These are phyloP conservation scores for Nicotiana paniculata DNA, from an alignment of 257 asterid genomes.

Conservation along the genomic window DNA sequence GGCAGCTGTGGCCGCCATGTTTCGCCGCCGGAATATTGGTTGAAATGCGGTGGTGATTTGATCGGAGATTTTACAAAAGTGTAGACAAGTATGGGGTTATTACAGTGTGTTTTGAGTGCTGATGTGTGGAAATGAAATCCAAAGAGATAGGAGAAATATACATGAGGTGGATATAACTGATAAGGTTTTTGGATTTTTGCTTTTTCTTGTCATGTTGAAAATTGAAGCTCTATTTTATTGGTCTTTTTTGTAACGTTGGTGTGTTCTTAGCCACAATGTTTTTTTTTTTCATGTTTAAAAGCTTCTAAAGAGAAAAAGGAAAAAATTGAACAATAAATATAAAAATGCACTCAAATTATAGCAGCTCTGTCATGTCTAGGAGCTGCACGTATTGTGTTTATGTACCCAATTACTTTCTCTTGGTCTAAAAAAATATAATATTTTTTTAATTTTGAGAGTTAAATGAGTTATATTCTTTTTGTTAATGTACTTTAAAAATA, in stretches of 20 bases:
- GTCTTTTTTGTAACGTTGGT: not conserved
- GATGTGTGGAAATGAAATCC: constrained; percentile 50
- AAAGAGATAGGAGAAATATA: constrained; percentile 36
- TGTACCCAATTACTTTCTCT: too few relatives aligned
- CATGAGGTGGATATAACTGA: constrained; percentile 30
- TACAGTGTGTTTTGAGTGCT: constrained; percentile 14
- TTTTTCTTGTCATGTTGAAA: not conserved
- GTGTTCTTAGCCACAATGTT: constrained; percentile 8
- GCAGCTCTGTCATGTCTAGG: too few relatives aligned
- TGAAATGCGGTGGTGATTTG: constrained; percentile 2
- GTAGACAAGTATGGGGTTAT: constrained; percentile 10
- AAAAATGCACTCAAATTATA: too few relatives aligned
- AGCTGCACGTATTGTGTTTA: too few relatives aligned
- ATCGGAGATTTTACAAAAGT: not conserved
- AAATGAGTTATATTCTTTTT: too few relatives aligned
- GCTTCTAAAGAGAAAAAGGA: not conserved
- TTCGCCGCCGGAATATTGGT: constrained; percentile 7
- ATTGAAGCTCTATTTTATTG: not conserved
- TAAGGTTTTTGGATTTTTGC: constrained; percentile 36
- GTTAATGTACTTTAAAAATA: too few relatives aligned
- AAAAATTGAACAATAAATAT: too few relatives aligned
- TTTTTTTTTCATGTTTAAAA: not conserved
- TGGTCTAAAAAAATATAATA: too few relatives aligned
- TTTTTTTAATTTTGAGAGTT: too few relatives aligned
- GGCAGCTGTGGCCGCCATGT: constrained; percentile 60